phyloP scores from a whole-genome alignment of 2,329 filamentous ascomycete species.

The Leptographium lundbergii region DNA sequence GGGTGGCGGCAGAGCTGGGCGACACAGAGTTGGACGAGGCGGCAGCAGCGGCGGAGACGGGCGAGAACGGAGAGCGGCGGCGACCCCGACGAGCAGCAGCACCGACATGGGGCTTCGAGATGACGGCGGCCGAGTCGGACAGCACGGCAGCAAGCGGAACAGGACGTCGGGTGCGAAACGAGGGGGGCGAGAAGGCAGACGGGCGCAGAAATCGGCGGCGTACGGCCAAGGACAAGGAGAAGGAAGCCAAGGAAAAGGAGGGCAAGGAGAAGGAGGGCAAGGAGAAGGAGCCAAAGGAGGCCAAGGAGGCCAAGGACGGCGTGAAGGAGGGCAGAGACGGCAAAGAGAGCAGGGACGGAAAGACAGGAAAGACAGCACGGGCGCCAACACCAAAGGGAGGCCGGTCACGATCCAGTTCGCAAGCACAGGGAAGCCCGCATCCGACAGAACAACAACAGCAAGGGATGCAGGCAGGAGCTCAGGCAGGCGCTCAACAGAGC shows the following conservation, averaged over 20 bases:
- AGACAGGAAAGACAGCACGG: not conserved
- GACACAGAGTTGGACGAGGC: constrained; percentile 44
- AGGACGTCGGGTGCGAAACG: constrained; percentile 38
- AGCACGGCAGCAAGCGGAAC: constrained; percentile 23
- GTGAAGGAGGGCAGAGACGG: constrained; percentile 17
- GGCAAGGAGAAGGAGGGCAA: constrained; percentile 19
- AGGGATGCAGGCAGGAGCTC: not conserved
- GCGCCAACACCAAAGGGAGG: constrained; percentile 24
- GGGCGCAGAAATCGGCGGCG: constrained; percentile 25
- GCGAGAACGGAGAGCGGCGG: constrained; percentile 47
- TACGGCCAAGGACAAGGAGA: constrained; percentile 18
- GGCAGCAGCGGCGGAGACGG: constrained; percentile 29
- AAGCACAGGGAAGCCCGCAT: constrained; percentile 20
- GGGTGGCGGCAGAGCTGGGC: constrained; percentile 51
- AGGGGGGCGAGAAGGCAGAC: constrained; percentile 8
- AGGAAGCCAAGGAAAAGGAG: constrained; percentile 20
- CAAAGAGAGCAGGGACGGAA: constrained; percentile 18
- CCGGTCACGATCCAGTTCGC: constrained; percentile 43
- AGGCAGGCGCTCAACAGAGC: not conserved
- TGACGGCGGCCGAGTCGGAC: constrained; percentile 27
- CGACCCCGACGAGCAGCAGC: constrained; percentile 53
- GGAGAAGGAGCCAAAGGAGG: constrained; percentile 21
- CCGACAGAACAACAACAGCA: constrained; percentile 4
- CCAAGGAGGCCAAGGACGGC: constrained; percentile 22
- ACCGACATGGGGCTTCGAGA: constrained; percentile 58